A percentile compares a stretch with the other conserved stretches of the same genome.
Evolutionary conservation across 495 filamentous ascomycete species (phyloP).

Genomic region (Platismatia glauca): DNA sequence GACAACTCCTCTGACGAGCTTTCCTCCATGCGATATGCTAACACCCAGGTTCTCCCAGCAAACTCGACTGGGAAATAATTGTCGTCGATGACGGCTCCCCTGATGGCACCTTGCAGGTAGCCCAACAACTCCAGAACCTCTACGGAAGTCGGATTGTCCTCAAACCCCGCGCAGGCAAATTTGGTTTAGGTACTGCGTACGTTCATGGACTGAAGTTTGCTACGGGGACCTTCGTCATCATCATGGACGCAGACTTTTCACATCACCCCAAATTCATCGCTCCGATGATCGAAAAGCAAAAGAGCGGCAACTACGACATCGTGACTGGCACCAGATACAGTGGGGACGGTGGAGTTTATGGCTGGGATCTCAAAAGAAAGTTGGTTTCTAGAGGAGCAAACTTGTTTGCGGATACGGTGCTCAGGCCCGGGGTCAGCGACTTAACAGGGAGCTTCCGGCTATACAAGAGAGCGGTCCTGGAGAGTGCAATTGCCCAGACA

Average conservation of each 20-base stretch:
- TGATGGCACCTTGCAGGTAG: slow-evolving; percentile 85
- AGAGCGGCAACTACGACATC: slow-evolving; percentile 71
- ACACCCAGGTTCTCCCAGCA: slow-evolving; percentile 39
- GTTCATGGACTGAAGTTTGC: slow-evolving; percentile 84
- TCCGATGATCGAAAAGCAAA: slow-evolving; percentile 71
- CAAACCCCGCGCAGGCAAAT: slow-evolving; percentile 81
- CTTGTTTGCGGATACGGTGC: slow-evolving; percentile 87
- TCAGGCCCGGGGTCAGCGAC: slow-evolving; percentile 92
- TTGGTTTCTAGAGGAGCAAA: slow-evolving; percentile 84
- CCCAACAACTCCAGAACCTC: slow-evolving; percentile 75
- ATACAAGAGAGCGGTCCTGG: slow-evolving; percentile 83
- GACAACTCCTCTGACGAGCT: slow-evolving; percentile 5
- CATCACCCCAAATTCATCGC: slow-evolving; percentile 97
- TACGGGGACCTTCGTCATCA: slow-evolving; percentile 90
- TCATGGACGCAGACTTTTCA: slow-evolving; percentile 99
- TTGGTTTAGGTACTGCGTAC: slow-evolving; percentile 94
- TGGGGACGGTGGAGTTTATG: slow-evolving; percentile 75
- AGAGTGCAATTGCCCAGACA: slow-evolving; percentile 77
- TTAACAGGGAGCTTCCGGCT: slow-evolving; percentile 88
- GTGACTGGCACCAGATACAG: slow-evolving; percentile 94
- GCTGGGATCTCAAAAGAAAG: slow-evolving; percentile 96
- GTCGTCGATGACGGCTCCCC: slow-evolving; percentile 97
- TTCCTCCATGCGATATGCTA: slow-evolving; percentile 2
- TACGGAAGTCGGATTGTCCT: slow-evolving; percentile 74
- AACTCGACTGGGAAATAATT: slow-evolving; percentile 92